Evolutionary conservation across 768 basidiomycete genomes (phyloP).

Genomic region (Tylopilus sp.): DNA sequence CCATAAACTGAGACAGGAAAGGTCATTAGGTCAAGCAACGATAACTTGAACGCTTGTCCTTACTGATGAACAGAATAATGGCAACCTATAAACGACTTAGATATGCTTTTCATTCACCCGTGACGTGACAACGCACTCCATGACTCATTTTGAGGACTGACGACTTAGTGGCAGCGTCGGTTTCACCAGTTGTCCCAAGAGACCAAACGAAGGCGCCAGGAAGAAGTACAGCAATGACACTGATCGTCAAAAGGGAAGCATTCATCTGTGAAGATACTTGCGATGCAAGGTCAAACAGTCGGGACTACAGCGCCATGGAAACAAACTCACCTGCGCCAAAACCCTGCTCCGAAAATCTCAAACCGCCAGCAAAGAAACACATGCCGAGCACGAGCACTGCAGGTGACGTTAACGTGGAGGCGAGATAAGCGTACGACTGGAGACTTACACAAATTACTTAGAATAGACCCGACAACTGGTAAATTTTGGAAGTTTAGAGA

Average conservation of each 20-base stretch:
- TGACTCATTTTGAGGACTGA: slow-evolving; percentile 71
- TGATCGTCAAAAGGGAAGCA: slow-evolving; percentile 69
- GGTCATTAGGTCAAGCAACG: background rate
- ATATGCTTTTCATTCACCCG: background rate
- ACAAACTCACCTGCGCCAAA: slow-evolving; percentile 60
- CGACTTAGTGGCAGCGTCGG: slow-evolving; percentile 29
- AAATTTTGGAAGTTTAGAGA: background rate
- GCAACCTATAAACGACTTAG: slow-evolving; percentile 50
- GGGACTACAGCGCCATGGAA: background rate
- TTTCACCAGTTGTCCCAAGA: slow-evolving; percentile 27
- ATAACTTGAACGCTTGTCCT: slow-evolving; percentile 18
- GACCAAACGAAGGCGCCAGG: slow-evolving; percentile 76
- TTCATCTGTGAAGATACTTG: slow-evolving; percentile 71
- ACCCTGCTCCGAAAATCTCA: slow-evolving; percentile 73
- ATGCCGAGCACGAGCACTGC: slow-evolving; percentile 81
- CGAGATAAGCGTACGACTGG: background rate
- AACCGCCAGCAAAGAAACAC: slow-evolving; percentile 81
- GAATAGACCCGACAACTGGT: slow-evolving; percentile 76
- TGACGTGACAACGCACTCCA: slow-evolving; percentile 46
- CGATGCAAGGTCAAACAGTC: background rate
- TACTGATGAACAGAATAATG: slow-evolving; percentile 74
- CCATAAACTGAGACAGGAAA: slow-evolving; percentile 51
- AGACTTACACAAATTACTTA: slow-evolving; percentile 65
- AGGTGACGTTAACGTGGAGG: background rate
- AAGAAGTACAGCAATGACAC: slow-evolving; percentile 74